Evolutionary conservation across 352 stramenopile species (phyloP).

Genomic region (Phytopythium delawarense): DNA sequence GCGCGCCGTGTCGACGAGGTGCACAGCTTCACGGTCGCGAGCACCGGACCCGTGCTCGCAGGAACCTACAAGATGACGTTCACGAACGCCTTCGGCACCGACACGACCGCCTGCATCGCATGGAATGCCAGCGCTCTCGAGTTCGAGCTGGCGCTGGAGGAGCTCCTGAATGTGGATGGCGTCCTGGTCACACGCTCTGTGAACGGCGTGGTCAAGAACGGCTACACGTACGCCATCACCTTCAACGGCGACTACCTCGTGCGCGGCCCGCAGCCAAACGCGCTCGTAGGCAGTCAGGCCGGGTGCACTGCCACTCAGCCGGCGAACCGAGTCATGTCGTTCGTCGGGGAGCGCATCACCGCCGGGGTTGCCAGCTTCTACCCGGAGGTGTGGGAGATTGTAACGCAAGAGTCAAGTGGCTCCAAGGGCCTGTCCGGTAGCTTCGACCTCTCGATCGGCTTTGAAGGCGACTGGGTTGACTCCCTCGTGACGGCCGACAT

Average conservation of each 20-base stretch:
- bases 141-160: slow-evolving; percentile 67
- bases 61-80: slow-evolving; percentile 61
- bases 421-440: slow-evolving; percentile 40
- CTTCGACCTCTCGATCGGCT: slow-evolving; percentile 74
- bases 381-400: slow-evolving; percentile 65
- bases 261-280: slow-evolving; percentile 46
- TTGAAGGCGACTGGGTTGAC: slow-evolving; percentile 49
- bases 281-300: slow-evolving; percentile 35
- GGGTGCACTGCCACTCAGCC: slow-evolving; percentile 37
- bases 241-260: slow-evolving; percentile 65
- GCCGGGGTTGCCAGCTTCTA: slow-evolving; percentile 39
- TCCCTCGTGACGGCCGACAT: slow-evolving; percentile 35
- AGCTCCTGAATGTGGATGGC: slow-evolving; percentile 60
- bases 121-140: slow-evolving; percentile 69
- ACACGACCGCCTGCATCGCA: slow-evolving; percentile 46
- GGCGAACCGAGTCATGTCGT: slow-evolving; percentile 44
- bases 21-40: slow-evolving; percentile 61
- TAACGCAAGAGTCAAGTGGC: slow-evolving; percentile 29
- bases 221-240: slow-evolving; percentile 67
- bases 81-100: slow-evolving; percentile 26
- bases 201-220: slow-evolving; percentile 41
- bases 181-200: slow-evolving; percentile 52
- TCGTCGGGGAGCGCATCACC: slow-evolving; percentile 36
- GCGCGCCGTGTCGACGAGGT: slow-evolving; percentile 64
- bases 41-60: slow-evolving; percentile 42